These are phyloP conservation scores for Hydrangea macrophylla DNA, from an alignment of 148 eudicot genomes.

Conservation along the genomic window DNA sequence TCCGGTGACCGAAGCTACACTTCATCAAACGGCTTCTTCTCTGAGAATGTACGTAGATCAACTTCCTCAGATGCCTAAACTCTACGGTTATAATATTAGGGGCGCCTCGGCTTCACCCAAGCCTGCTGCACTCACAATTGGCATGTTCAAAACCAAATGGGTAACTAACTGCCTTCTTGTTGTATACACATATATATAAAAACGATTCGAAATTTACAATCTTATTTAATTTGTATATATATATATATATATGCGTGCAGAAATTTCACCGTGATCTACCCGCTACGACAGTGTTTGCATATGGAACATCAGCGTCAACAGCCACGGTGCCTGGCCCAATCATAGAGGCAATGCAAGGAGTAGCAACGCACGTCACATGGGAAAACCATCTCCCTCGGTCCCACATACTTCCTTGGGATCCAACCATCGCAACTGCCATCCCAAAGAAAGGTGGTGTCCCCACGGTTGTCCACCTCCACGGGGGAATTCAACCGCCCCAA, in stretches of 20 bases:
- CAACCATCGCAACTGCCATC: slow-evolving; percentile 13
- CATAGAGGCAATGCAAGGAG: slow-evolving; percentile 16
- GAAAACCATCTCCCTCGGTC: slow-evolving; percentile 17
- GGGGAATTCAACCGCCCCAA: slow-evolving; percentile 15
- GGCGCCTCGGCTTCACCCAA: background rate
- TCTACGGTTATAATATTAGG: background rate
- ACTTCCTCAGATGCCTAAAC: slow-evolving; percentile 11
- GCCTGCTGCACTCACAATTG: slow-evolving; percentile 2
- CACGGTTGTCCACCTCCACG: slow-evolving; percentile 21
- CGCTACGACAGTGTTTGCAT: slow-evolving; percentile 18
- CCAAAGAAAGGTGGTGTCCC: slow-evolving; percentile 17
- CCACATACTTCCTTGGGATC: slow-evolving; percentile 22
- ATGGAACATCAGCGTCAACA: slow-evolving; percentile 12
- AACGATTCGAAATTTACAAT: too few species aligned
- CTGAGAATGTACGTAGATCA: slow-evolving; percentile 8
- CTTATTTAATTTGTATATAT: too few species aligned
- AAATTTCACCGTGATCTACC: slow-evolving; percentile 16
- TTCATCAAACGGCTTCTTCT: slow-evolving; percentile 2
- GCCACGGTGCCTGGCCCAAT: slow-evolving; percentile 20
- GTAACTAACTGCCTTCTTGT: background rate
- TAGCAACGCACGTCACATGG: slow-evolving; percentile 12
- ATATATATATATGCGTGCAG: background rate
- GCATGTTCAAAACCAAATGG: slow-evolving; percentile 11
- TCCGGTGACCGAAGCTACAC: slow-evolving; percentile 4
- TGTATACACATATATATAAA: too few species aligned